Conservation (phyloP, 371 early-diverging fungal species). For the Blastocladiella emersonii region DNA sequence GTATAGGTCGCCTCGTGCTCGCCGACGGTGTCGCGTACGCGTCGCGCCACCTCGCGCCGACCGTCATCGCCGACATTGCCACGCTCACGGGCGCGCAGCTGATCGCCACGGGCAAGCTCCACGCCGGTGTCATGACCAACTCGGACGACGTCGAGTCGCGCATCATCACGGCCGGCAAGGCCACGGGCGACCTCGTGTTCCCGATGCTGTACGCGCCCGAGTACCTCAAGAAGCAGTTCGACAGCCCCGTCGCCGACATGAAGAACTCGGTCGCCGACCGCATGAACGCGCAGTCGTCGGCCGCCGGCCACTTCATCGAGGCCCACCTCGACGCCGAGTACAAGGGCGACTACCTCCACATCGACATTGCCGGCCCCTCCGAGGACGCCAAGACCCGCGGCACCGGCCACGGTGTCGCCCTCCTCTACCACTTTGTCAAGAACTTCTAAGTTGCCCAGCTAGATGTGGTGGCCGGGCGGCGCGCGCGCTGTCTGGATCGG, state of each 20-base stretch:
- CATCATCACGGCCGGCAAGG: conserved; percentile 20
- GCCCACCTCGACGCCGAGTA: conserved; percentile 19
- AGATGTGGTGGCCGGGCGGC: too few species aligned
- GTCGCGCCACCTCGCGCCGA: conserved; percentile 20
- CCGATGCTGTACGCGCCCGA: conserved; percentile 21
- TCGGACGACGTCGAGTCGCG: conserved; percentile 17
- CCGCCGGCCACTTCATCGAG: conserved; percentile 31
- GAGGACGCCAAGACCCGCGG: conserved; percentile 10
- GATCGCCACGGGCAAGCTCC: conserved; percentile 24
- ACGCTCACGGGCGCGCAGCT: conserved; percentile 37
- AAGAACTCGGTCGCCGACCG: conserved; percentile 28
- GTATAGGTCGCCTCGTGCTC: conserved; percentile 8
- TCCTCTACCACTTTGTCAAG: conserved; percentile 16
- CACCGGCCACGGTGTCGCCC: conserved; percentile 20
- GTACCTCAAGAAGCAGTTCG: conserved; percentile 13
- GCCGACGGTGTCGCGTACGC: conserved; percentile 26
- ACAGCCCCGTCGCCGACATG: conserved; percentile 24
- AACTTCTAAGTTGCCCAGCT: neutral
- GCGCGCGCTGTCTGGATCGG: too few species aligned
- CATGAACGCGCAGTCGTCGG: conserved; percentile 21
- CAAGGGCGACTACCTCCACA: conserved; percentile 23
- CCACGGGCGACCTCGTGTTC: conserved; percentile 22
- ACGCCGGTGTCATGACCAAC: conserved; percentile 24
- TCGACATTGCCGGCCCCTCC: conserved; percentile 17
- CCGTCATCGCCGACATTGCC: conserved; percentile 26